Conservation (phyloP, 768 basidiomycete species). For the Amanita thiersii region DNA sequence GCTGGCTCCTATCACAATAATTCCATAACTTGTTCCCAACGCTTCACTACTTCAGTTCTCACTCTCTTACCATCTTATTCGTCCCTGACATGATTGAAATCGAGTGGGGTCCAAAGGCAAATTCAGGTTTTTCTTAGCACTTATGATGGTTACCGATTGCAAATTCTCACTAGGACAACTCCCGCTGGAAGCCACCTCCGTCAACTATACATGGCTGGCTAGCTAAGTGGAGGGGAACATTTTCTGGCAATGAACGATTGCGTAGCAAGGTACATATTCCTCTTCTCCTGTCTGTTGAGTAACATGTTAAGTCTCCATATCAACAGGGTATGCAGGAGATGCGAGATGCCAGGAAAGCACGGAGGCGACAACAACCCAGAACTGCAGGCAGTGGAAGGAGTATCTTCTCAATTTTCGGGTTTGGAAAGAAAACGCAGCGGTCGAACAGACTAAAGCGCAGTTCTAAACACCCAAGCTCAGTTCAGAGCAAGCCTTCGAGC, state of each 20-base stretch:
- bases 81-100: conserved; percentile 34
- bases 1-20: background rate
- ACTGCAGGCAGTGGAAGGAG: conserved; percentile 12
- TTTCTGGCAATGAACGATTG: conserved; percentile 52
- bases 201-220: conserved; percentile 71
- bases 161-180: conserved; percentile 36
- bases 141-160: conserved; percentile 7
- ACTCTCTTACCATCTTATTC: conserved; percentile 7
- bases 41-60: conserved; percentile 2
- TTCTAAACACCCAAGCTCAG: background rate
- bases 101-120: conserved; percentile 35
- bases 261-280: conserved; percentile 34
- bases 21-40: conserved; percentile 1
- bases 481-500: background rate
- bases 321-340: conserved; percentile 63
- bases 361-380: conserved; percentile 16
- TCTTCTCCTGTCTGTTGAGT: background rate
- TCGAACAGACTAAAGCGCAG: conserved; percentile 6
- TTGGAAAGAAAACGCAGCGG: conserved; percentile 13
- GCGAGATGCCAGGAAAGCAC: conserved; percentile 35
- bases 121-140: conserved; percentile 4
- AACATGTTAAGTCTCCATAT: conserved; percentile 8
- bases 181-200: conserved; percentile 38
- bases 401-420: conserved; percentile 15
- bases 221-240: conserved; percentile 70